Evolutionary conservation across 148 eudicot species (phyloP).

Genomic region (Vaccinium myrtillus): DNA sequence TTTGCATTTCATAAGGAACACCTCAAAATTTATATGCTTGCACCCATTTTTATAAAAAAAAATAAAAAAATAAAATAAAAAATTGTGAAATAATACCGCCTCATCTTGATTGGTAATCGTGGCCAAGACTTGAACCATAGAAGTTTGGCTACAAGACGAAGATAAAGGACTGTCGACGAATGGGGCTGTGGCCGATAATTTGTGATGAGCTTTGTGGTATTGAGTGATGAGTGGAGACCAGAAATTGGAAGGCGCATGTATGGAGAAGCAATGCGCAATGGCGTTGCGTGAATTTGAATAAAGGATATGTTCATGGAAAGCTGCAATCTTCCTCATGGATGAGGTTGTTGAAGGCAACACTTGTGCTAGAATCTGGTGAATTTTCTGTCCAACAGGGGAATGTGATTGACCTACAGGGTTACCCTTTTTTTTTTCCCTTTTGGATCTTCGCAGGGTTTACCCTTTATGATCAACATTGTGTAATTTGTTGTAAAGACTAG

Average conservation of each 20-base stretch:
- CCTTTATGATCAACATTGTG: not conserved
- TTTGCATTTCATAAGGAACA: not conserved
- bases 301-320: not conserved
- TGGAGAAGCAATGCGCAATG: not conserved
- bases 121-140: constrained; percentile 1
- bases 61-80: not conserved
- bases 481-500: not conserved
- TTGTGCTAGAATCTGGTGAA: not conserved
- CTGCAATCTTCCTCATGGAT: not conserved
- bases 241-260: constrained; percentile 2
- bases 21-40: not conserved
- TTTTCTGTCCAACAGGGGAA: not conserved
- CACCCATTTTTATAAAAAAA: not conserved
- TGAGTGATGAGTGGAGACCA: not conserved
- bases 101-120: constrained; percentile 15
- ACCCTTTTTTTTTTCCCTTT: too few species aligned
- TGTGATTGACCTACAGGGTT: not conserved
- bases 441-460: too few species aligned
- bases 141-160: not conserved
- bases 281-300: not conserved
- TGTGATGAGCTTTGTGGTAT: not conserved
- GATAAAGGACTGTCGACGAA: not conserved
- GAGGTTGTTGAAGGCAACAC: not conserved
- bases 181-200: not conserved
- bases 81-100: not conserved